A percentile compares a stretch with the other conserved stretches of the same genome.
Evolutionary conservation across 2,329 filamentous ascomycete genomes (phyloP).

Genomic region (Trichoderma pleuroti): DNA sequence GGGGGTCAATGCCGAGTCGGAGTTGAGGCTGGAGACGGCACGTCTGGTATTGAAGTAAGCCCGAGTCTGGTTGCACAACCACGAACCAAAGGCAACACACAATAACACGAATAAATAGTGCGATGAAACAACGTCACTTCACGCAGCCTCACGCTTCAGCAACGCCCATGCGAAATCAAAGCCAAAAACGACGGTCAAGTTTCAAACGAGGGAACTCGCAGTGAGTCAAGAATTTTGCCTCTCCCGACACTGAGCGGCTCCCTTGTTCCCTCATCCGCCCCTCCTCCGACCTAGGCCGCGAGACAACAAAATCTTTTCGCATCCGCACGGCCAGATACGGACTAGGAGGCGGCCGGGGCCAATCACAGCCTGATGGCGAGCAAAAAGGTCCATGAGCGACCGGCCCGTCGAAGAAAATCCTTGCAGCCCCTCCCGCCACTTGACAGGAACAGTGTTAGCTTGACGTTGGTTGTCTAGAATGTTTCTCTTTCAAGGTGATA

Average conservation of each 20-base stretch:
- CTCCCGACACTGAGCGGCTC: neutral
- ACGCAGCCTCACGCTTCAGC: neutral
- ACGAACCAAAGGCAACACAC: neutral
- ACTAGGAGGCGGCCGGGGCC: neutral
- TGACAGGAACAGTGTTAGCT: conserved; percentile 1
- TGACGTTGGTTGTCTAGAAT: neutral
- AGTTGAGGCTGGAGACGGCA: neutral
- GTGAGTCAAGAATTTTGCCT: conserved; percentile 10
- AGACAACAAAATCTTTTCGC: conserved; percentile 3
- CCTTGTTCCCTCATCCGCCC: neutral
- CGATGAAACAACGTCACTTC: neutral
- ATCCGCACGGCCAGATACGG: neutral
- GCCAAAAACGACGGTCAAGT: neutral
- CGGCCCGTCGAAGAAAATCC: conserved; percentile 6
- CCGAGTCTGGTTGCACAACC: neutral
- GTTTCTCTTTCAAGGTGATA: neutral
- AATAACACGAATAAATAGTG: neutral
- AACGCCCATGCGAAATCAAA: neutral
- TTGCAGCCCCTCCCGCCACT: conserved; percentile 13
- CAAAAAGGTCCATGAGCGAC: conserved; percentile 2
- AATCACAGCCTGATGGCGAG: neutral
- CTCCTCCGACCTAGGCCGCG: neutral
- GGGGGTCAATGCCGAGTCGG: neutral
- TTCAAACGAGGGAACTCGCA: neutral
- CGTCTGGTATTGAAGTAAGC: neutral